Evolutionary conservation across 257 asterid genomes (phyloP), one percentile per base, ranked within the genome.

Genomic region (Nicotiana paniculata): DNA sequence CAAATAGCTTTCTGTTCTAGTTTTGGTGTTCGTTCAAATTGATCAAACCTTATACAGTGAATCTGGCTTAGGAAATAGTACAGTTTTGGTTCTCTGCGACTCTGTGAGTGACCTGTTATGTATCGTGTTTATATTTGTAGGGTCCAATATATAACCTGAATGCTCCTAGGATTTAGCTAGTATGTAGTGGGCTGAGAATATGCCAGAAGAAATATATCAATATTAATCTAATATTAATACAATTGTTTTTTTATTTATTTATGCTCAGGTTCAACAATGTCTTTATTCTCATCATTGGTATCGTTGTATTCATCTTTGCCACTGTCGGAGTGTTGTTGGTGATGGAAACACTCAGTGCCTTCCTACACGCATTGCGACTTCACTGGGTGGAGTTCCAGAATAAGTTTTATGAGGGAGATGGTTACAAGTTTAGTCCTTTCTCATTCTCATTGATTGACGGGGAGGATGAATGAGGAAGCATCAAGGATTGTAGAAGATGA

Each of bases 331-430:
- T 96, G 63, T 89, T 96, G 87, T 79, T 96, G 84, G 97, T 96
- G 85, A 96, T 96, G 99, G 99, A 96, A 85, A 96, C 99, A 21
- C 95, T 96, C 28, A 96, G 99, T 77, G 98, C 99, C 83, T 96
- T 96, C 92, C 87, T 96, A 85, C 99, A 96, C 67, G 99, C 99
- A 1, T 85, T 96, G 79, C 91, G 99, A 82, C 99, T 96, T 86
- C 99, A 96, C 77, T 96, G 99, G 99, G 98, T 95, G 79, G 99
- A 95, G 91, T 95, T 88, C 86, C 98, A 93, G 75, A 95, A 96
- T 83, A 96, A 94, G 93, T 96, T 96, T 72, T 96, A 96, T 33
- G 98, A 94, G 88, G 99, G 99, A 66, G 99, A 96, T 79, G 99
- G 99, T 61, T 96, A 94, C 93, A 93, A 94, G 85, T 96, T 96